A percentile compares a stretch with the other conserved stretches of the same genome.
Evolutionary conservation across 2,329 filamentous ascomycete species (phyloP).

Genomic region (Gyromitra esculenta): DNA sequence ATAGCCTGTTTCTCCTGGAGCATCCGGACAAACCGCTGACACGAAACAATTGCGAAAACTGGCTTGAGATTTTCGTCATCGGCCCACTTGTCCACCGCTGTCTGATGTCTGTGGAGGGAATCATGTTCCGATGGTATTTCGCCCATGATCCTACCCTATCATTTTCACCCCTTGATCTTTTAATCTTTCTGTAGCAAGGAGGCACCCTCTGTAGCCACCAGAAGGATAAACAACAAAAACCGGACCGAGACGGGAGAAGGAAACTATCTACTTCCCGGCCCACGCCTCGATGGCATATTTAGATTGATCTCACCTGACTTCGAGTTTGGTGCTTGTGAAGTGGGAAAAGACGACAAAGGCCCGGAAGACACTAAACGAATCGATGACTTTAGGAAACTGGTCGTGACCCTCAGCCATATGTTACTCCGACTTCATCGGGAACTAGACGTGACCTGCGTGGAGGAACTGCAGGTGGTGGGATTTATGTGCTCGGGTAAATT

Average conservation of each 20-base stretch:
- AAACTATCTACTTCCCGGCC: background rate
- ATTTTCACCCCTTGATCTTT: background rate
- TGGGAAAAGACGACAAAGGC: constrained; percentile 8
- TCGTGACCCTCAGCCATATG: constrained; percentile 1
- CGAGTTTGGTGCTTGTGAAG: constrained; percentile 1
- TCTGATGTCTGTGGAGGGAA: background rate
- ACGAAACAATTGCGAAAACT: constrained; percentile 1
- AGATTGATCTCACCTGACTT: background rate
- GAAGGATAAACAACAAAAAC: background rate
- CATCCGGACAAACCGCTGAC: background rate
- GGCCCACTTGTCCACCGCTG: background rate
- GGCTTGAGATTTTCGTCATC: background rate
- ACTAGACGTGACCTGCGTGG: background rate
- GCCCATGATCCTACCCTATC: background rate
- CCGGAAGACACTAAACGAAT: constrained; percentile 14
- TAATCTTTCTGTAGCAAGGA: constrained; percentile 5
- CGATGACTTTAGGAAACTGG: constrained; percentile 2
- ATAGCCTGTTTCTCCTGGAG: background rate
- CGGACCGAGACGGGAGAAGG: constrained; percentile 5
- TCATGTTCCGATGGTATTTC: background rate
- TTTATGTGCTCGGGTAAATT: constrained; percentile 2
- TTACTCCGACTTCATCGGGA: constrained; percentile 3
- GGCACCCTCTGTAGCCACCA: background rate
- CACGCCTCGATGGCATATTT: background rate
- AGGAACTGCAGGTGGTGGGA: constrained; percentile 5